phyloP scores from a whole-genome alignment of 2,329 filamentous ascomycete species.

The Aspergillus quadricinctus region DNA sequence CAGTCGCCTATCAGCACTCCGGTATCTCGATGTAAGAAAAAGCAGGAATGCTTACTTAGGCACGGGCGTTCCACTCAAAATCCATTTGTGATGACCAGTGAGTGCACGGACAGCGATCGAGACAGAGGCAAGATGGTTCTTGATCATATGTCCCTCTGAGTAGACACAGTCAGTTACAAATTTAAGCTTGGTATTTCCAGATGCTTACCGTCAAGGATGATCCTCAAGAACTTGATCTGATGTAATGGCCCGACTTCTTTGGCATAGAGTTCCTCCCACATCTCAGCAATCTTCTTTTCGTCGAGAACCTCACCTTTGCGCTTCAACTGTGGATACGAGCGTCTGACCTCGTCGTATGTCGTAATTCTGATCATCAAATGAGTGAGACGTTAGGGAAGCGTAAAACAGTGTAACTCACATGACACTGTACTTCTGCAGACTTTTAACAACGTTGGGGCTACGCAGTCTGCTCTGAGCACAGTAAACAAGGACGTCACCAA shows the following conservation, averaged over 20 bases:
- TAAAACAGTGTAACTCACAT: conserved; percentile 12
- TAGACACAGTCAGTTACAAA: background rate
- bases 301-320: conserved; percentile 11
- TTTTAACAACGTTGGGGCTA: conserved; percentile 14
- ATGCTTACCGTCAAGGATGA: conserved; percentile 37
- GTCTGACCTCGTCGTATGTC: conserved; percentile 34
- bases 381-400: conserved; percentile 2
- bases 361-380: conserved; percentile 26
- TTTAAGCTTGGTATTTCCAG: background rate
- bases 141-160: conserved; percentile 34
- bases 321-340: conserved; percentile 27
- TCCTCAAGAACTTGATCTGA: conserved; percentile 31
- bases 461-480: conserved; percentile 17
- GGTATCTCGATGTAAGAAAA: background rate
- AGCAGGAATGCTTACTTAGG: conserved; percentile 26
- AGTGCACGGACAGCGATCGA: conserved; percentile 35
- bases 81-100: conserved; percentile 34
- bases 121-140: conserved; percentile 29
- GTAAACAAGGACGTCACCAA: conserved; percentile 23
- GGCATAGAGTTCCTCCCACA: conserved; percentile 22
- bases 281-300: conserved; percentile 17
- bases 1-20: background rate
- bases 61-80: conserved; percentile 37
- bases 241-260: conserved; percentile 30
- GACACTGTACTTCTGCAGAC: conserved; percentile 19